Evolutionary conservation across 2,329 filamentous ascomycete genomes (phyloP).

Genomic region (Simplicillium sp.): DNA sequence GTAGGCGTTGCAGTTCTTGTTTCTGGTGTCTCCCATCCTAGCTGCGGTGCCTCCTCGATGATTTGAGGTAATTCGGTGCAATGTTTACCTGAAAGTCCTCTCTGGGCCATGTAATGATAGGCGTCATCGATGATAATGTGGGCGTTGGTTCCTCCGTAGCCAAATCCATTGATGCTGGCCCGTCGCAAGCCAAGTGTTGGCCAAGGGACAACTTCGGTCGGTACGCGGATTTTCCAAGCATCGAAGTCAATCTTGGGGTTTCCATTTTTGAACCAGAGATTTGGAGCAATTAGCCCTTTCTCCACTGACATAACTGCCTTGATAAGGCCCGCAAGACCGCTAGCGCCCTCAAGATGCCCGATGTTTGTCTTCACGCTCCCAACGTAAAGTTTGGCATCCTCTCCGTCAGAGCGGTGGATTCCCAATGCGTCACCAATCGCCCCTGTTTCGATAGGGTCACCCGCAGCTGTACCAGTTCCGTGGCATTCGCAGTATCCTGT

Average conservation of each 20-base stretch:
- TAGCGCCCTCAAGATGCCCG: constrained; percentile 25
- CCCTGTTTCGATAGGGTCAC: constrained; percentile 29
- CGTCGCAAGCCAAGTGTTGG: constrained; percentile 11
- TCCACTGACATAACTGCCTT: constrained; percentile 20
- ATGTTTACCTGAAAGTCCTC: not conserved
- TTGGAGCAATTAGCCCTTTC: constrained; percentile 16
- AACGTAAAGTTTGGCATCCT: constrained; percentile 11
- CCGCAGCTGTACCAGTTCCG: constrained; percentile 32
- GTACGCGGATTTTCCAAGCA: constrained; percentile 10
- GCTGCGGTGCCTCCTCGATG: not conserved
- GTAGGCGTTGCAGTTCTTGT: not conserved
- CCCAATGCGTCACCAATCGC: constrained; percentile 23
- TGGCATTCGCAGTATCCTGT: constrained; percentile 28
- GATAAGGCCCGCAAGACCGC: constrained; percentile 19
- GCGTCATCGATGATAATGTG: constrained; percentile 10
- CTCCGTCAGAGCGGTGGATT: constrained; percentile 5
- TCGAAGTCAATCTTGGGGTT: constrained; percentile 16
- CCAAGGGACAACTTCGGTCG: constrained; percentile 24
- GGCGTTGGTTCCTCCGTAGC: constrained; percentile 10
- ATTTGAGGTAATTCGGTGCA: not conserved
- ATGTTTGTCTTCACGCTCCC: constrained; percentile 27
- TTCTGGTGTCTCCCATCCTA: not conserved
- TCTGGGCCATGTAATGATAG: not conserved
- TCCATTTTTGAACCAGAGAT: constrained; percentile 13
- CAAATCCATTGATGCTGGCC: constrained; percentile 12